phyloP scores from a whole-genome alignment of 164 flowering plant genomes.

The Vitis cinerea region DNA sequence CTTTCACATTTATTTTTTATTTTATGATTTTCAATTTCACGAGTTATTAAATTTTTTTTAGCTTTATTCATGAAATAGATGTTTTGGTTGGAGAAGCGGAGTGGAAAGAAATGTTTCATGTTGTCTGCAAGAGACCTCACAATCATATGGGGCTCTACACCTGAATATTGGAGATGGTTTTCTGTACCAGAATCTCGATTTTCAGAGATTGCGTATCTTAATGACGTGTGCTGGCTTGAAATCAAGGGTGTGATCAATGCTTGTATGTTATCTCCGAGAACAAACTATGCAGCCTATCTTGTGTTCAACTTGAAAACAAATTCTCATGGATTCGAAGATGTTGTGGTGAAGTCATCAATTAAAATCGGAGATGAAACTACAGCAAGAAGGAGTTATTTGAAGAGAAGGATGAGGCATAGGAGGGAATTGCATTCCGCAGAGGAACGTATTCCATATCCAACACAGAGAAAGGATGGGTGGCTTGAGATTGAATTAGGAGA shows the following conservation, averaged over 20 bases:
- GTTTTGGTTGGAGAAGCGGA: slow-evolving; percentile 35
- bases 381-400: too few relatives aligned
- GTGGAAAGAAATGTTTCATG: slow-evolving; percentile 47
- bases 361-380: slow-evolving; percentile 14
- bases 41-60: too few relatives aligned
- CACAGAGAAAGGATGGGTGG: too few relatives aligned
- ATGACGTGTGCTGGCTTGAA: slow-evolving; percentile 35
- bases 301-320: slow-evolving; percentile 21
- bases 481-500: too few relatives aligned
- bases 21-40: too few relatives aligned
- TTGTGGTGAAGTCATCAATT: slow-evolving; percentile 19
- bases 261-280: slow-evolving; percentile 23
- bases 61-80: slow-evolving; percentile 18
- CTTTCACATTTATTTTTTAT: too few relatives aligned
- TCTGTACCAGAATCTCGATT: slow-evolving; percentile 35
- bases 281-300: slow-evolving; percentile 30
- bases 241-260: slow-evolving; percentile 28
- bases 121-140: slow-evolving; percentile 33
- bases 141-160: slow-evolving; percentile 38
- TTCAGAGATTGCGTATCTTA: slow-evolving; percentile 35
- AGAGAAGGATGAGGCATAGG: too few relatives aligned
- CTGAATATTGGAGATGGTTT: slow-evolving; percentile 37
- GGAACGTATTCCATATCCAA: too few relatives aligned
- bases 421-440: too few relatives aligned
- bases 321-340: slow-evolving; percentile 18